Percentiles rank a stretch among this genome's conserved stretches.
phyloP scores from a whole-genome alignment of 179 eudicot species.

The Vitellaria paradoxa region DNA sequence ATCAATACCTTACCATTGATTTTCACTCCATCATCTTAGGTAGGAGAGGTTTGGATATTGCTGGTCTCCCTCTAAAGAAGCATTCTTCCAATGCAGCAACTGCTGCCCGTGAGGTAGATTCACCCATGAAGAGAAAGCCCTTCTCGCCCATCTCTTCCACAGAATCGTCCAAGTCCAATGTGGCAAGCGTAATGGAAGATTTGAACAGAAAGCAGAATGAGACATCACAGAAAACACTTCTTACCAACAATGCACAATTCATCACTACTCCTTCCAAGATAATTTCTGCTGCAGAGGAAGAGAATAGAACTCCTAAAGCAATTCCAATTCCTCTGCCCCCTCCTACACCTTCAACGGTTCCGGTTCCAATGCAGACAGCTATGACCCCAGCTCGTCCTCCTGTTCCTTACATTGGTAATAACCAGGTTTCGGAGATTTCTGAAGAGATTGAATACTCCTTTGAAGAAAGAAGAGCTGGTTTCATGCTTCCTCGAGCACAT shows the following conservation, averaged over 20 bases:
- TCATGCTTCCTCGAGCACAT: slow-evolving; percentile 40
- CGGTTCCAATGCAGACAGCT: slow-evolving; percentile 72
- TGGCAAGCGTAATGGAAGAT: slow-evolving; percentile 45
- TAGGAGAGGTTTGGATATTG: slow-evolving; percentile 52
- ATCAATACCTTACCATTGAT: background rate
- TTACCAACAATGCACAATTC: slow-evolving; percentile 23
- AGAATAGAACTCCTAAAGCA: slow-evolving; percentile 59
- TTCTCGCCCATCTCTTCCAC: slow-evolving; percentile 73
- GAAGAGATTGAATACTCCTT: slow-evolving; percentile 77
- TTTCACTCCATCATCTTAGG: slow-evolving; percentile 23
- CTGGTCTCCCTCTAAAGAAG: slow-evolving; percentile 41
- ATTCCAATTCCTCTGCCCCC: slow-evolving; percentile 39
- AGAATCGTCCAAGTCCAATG: slow-evolving; percentile 51
- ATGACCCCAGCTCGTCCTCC: slow-evolving; percentile 45
- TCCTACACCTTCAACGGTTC: slow-evolving; percentile 55
- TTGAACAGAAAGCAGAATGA: slow-evolving; percentile 42
- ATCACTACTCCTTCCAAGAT: slow-evolving; percentile 45
- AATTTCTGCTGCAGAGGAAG: slow-evolving; percentile 38
- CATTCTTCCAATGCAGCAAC: slow-evolving; percentile 33
- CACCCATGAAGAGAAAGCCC: slow-evolving; percentile 55
- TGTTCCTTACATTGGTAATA: background rate
- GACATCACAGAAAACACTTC: slow-evolving; percentile 32
- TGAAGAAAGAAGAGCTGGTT: slow-evolving; percentile 78
- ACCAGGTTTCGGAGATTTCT: slow-evolving; percentile 25
- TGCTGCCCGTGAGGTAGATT: slow-evolving; percentile 46